Percentiles rank a stretch among this genome's conserved stretches.
Evolutionary conservation across 352 stramenopile genomes (phyloP).

Genomic region (Globisporangium abappressorium): DNA sequence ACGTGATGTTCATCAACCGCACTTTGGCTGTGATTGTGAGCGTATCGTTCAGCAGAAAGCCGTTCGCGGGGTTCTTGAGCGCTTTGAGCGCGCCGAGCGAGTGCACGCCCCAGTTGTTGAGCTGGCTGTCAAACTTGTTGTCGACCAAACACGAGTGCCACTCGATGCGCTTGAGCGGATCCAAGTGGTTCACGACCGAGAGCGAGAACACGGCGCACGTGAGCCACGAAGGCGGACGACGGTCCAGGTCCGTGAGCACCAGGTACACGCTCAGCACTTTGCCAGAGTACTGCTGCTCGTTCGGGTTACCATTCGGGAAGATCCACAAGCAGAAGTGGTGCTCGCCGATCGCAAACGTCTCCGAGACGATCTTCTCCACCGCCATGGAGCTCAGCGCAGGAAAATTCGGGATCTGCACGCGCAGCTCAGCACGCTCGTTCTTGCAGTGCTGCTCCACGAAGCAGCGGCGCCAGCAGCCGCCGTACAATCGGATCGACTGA

Average conservation of each 20-base stretch:
- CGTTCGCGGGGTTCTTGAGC: slow-evolving; percentile 50
- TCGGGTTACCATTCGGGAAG: slow-evolving; percentile 77
- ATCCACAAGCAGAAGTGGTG: slow-evolving; percentile 81
- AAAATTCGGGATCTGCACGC: slow-evolving; percentile 59
- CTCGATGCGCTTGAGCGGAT: slow-evolving; percentile 48
- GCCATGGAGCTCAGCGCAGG: slow-evolving; percentile 23
- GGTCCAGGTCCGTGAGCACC: slow-evolving; percentile 68
- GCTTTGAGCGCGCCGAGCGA: slow-evolving; percentile 57
- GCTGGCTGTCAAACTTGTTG: slow-evolving; percentile 74
- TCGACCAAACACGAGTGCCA: slow-evolving; percentile 82
- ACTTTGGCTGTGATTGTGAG: slow-evolving; percentile 67
- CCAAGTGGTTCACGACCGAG: slow-evolving; percentile 47
- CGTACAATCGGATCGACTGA: slow-evolving; percentile 72
- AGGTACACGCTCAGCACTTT: slow-evolving; percentile 76
- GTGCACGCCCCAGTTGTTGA: slow-evolving; percentile 84
- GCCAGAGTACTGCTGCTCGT: slow-evolving; percentile 67
- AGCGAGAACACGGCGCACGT: slow-evolving; percentile 81
- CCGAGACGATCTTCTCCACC: slow-evolving; percentile 72
- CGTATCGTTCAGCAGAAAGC: slow-evolving; percentile 46
- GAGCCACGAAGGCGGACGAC: slow-evolving; percentile 54
- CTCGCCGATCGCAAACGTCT: slow-evolving; percentile 67
- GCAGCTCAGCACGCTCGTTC: slow-evolving; percentile 50
- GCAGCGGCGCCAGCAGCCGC: slow-evolving; percentile 68
- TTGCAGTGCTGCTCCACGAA: slow-evolving; percentile 50
- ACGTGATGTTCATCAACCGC: slow-evolving; percentile 76